A percentile compares a stretch with the other conserved stretches of the same genome.
Evolutionary conservation across 768 basidiomycete genomes (phyloP).

Genomic region (Roridomyces roridus): DNA sequence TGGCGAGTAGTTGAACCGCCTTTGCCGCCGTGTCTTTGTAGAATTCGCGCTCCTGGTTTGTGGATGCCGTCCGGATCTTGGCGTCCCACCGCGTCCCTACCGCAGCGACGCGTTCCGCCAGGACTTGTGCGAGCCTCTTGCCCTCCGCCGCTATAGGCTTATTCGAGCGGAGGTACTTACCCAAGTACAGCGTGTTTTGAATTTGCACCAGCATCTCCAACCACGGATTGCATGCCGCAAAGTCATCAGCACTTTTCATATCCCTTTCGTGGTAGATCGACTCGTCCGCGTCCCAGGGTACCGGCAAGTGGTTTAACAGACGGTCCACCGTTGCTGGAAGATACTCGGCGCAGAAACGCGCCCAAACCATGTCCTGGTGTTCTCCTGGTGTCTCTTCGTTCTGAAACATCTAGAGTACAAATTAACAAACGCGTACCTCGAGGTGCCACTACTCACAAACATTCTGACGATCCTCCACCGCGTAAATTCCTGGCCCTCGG

Average conservation of each 20-base stretch:
- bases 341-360: constrained; percentile 25
- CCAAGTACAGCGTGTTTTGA: constrained; percentile 29
- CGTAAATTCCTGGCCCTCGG: too few relatives aligned
- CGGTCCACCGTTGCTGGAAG: constrained; percentile 25
- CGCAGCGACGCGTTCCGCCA: constrained; percentile 22
- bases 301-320: constrained; percentile 21
- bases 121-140: constrained; percentile 17
- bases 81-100: constrained; percentile 20
- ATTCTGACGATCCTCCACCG: too few relatives aligned
- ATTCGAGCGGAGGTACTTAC: constrained; percentile 26
- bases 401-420: constrained; percentile 2
- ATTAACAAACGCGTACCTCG: too few relatives aligned
- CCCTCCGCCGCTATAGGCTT: constrained; percentile 23
- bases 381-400: constrained; percentile 1
- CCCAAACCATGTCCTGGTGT: constrained; percentile 22
- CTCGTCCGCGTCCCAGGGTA: background rate
- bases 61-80: constrained; percentile 1
- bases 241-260: background rate
- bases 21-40: background rate
- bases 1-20: constrained; percentile 17
- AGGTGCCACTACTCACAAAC: too few relatives aligned
- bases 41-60: background rate
- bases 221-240: constrained; percentile 22
- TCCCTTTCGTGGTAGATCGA: background rate
- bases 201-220: constrained; percentile 24